These are phyloP conservation scores for Pyrrhoderma noxium DNA, from an alignment of 1,284 basidiomycete species.

Conservation along the genomic window DNA sequence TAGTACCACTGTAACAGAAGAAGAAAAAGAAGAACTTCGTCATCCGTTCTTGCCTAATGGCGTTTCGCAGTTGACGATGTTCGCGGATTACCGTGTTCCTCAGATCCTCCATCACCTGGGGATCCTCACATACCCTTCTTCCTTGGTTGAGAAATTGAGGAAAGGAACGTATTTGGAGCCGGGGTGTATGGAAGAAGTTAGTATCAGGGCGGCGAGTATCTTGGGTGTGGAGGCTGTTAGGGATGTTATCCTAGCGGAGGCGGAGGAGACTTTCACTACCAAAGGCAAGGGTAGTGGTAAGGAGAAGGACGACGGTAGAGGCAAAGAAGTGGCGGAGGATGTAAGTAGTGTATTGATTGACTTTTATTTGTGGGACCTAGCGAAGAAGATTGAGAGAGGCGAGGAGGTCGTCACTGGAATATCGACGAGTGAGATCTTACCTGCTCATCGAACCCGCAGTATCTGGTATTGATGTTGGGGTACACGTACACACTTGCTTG, in stretches of 20 bases:
- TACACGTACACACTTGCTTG: no score
- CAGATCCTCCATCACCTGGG: constrained; percentile 76
- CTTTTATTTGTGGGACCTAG: constrained; percentile 82
- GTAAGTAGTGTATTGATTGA: constrained; percentile 72
- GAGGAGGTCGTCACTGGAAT: constrained; percentile 50
- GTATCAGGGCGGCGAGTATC: constrained; percentile 66
- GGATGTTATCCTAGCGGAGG: constrained; percentile 39
- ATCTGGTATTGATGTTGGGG: constrained; percentile 71
- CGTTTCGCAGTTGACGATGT: constrained; percentile 69
- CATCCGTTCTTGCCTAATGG: constrained; percentile 70
- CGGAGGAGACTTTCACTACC: constrained; percentile 1
- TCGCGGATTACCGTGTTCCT: constrained; percentile 81
- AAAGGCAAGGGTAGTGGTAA: constrained; percentile 15
- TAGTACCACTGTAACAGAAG: no score
- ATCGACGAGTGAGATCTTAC: constrained; percentile 50
- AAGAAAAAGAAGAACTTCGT: no score
- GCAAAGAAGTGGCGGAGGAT: constrained; percentile 19
- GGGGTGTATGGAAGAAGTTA: constrained; percentile 61
- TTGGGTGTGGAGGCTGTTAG: constrained; percentile 68
- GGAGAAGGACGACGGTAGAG: no score
- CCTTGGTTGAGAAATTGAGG: constrained; percentile 43
- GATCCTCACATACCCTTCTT: constrained; percentile 59
- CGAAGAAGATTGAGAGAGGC: constrained; percentile 63
- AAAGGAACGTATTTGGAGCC: constrained; percentile 37
- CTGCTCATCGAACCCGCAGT: constrained; percentile 71